Conservation (phyloP, 2,329 filamentous ascomycete genomes). For the Nemania bipapillata region DNA sequence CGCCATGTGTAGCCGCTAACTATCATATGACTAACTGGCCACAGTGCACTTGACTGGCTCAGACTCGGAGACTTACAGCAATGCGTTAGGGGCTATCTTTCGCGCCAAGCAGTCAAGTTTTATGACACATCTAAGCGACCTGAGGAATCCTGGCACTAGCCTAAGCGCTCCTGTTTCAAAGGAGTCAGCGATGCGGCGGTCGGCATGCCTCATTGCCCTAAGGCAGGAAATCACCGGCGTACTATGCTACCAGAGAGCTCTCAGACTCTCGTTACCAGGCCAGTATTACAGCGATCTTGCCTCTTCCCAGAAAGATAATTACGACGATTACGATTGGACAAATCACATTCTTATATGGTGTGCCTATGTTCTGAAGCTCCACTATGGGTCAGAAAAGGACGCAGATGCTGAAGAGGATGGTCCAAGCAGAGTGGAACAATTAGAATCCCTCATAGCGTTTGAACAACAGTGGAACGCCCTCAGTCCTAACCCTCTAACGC, state of each 20-base stretch:
- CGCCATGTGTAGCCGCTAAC: neutral
- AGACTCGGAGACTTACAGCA: slow-evolving; percentile 7
- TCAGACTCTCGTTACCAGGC: slow-evolving; percentile 1
- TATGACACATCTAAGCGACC: neutral
- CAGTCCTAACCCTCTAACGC: neutral
- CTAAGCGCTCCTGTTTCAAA: neutral
- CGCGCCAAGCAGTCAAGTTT: slow-evolving; percentile 6
- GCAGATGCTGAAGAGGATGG: neutral
- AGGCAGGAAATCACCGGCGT: slow-evolving; percentile 4
- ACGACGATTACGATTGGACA: slow-evolving; percentile 13
- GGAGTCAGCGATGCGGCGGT: slow-evolving; percentile 1
- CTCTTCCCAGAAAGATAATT: neutral
- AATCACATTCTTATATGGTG: slow-evolving; percentile 5
- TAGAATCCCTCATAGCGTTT: neutral
- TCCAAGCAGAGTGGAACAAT: neutral
- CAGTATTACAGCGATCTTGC: neutral
- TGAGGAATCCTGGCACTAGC: neutral
- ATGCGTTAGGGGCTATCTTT: slow-evolving; percentile 1
- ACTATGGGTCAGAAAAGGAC: slow-evolving; percentile 3
- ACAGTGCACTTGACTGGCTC: slow-evolving; percentile 6
- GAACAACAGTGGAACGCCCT: slow-evolving; percentile 4
- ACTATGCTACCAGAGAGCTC: neutral
- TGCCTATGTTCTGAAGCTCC: slow-evolving; percentile 7
- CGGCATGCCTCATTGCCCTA: slow-evolving; percentile 4
- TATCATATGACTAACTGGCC: neutral